Base-by-base conservation (phyloP, 371 early-diverging fungal species). In the Pancytospora philotis region DNA sequence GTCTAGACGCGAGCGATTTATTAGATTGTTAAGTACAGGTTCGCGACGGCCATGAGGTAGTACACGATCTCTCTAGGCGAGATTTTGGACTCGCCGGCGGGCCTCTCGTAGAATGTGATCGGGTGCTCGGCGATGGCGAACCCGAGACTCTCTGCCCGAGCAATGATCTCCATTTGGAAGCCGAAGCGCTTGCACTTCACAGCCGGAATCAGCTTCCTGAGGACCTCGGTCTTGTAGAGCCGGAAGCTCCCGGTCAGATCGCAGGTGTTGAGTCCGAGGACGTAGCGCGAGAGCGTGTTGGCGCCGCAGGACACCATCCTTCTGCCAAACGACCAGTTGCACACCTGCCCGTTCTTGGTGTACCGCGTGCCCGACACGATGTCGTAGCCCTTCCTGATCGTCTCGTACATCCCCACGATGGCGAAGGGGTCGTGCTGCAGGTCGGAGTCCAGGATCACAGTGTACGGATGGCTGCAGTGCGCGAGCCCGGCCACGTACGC, bases 111-210 rank as follows among this genome's bases (percentile, higher is more conserved):
- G 51, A 81, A 81, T 13, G 66, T 51, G 8, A 79, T 79, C 8
- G 81, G 81, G 53, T 36, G 45, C 67, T 97, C 96, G 27, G 87
- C 90, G 49, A 97, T 89, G 16, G 85, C 82, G 73, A 81, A 90
- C 62, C 86, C 84, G 78, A 90, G 85, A 81, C 91, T 89, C 73
- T 89, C 84, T 39, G 95, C 95, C 37, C 93, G 86, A 16, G 91
- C 90, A 86, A 97, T 93, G 88, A 95, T 90, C 79, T 97, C 98
- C 95, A 95, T 94, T 80, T 97, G 98, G 83, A 95, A 93, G 2
- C 95, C 92, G 76, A 94, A 97, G 3, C 98, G 96, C 79, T 91
- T 90, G 38, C 92, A 87, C 25, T 87, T 83, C 1, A 89, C 89
- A 2, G 87, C 87, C 35, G 86, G 79, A 70, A 95, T 90, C 71